Base-by-base conservation (phyloP, 2,329 filamentous ascomycete species). In the Cryphonectria nitschkei region DNA sequence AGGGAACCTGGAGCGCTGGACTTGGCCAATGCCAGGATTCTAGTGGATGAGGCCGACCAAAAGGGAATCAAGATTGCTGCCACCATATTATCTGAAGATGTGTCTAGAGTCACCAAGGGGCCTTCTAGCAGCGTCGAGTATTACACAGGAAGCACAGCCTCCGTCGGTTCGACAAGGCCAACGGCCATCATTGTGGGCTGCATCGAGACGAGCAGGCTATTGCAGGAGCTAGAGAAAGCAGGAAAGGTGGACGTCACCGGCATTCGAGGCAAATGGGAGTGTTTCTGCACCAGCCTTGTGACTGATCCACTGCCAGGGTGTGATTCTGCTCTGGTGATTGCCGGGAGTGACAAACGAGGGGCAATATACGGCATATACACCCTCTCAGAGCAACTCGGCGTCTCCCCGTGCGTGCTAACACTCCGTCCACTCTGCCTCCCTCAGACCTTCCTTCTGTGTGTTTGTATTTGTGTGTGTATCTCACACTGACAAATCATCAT, bases 351-450 rank as follows among this genome's bases (percentile, higher is more conserved):
- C 77, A 87, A 87, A 68, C 81, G 88, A 70, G 88, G 87, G 39
- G 82, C 86, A 0, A 87, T 90, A 52, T 90, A 86, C 73, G 88
- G 87, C 22, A 79, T 87, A 14, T 90, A 90, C 76, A 86, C 87
- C 61, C 75, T 90, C 34, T 88, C 87, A 0, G 87, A 90, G 75
- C 88, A 90, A 74, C 89, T 89, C 62, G 88, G 88, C 37, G 86
- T 90, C 13, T 90, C 88, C 0, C 88, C 88, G 74, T 80, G 71
- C 65, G 37, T 11, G 37, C 37, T 11, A 34, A 34, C 37, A 2
- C 9, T 39, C 37, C 9, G 34, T 34, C 34, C 34, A 6, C 34
- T 6, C 34, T 34, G 3, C 34, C 34, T 34, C 34, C 34, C 34
- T 6, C 34, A 34, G 6, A 34, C 37, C 9, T 8, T 39, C 37